These are phyloP conservation scores for Ustanciosporium gigantosporum DNA, from an alignment of 1,284 basidiomycete genomes.

Conservation along the genomic window DNA sequence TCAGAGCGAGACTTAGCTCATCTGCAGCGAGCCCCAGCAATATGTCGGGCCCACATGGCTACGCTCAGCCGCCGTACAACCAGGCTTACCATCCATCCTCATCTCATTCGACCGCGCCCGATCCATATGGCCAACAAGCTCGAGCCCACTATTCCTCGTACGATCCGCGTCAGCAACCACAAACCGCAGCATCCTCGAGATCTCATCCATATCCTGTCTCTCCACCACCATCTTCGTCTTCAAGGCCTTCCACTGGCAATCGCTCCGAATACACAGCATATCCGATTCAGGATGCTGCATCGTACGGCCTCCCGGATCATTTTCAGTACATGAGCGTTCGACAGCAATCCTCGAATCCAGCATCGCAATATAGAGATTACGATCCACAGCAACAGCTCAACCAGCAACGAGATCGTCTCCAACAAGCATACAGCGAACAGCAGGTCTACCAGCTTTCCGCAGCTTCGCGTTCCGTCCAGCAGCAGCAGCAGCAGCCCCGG, in stretches of 20 bases:
- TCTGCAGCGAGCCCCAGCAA: too few relatives aligned
- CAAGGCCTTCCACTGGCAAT: too few relatives aligned
- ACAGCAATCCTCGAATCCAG: neutral
- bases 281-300: neutral
- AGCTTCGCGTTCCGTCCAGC: neutral
- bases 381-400: neutral
- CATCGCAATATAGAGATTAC: neutral
- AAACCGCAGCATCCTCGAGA: neutral
- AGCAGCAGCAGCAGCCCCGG: slow-evolving; percentile 1
- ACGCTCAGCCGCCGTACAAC: neutral
- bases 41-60: neutral
- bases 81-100: neutral
- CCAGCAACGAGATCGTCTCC: too few relatives aligned
- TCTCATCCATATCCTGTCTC: neutral
- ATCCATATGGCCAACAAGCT: slow-evolving; percentile 7
- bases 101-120: slow-evolving; percentile 6
- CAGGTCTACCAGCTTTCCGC: neutral
- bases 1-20: too few relatives aligned
- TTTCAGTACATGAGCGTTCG: neutral
- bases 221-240: too few relatives aligned
- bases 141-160: slow-evolving; percentile 19
- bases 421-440: too few relatives aligned
- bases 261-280: too few relatives aligned
- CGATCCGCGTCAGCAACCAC: slow-evolving; percentile 16
- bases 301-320: neutral